phyloP scores from a whole-genome alignment of 306 rosid genomes.

The Vigna angularis region DNA sequence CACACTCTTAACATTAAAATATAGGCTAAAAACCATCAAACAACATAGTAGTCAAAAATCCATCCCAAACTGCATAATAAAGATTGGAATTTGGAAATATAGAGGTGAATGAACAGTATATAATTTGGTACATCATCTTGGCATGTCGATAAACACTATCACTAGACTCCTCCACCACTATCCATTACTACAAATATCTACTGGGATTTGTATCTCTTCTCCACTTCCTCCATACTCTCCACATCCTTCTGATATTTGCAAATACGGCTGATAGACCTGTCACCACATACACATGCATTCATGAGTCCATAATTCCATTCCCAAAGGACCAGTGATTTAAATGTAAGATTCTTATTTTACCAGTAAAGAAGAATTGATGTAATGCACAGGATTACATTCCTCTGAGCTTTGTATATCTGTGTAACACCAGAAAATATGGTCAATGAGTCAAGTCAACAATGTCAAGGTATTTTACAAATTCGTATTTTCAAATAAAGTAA shows the following conservation, averaged over 20 bases:
- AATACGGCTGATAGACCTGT: constrained; percentile 79
- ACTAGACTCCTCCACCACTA: constrained; percentile 35
- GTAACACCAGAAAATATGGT: constrained; percentile 34
- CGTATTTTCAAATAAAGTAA: constrained; percentile 9
- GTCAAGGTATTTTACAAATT: background rate
- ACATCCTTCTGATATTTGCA: constrained; percentile 84
- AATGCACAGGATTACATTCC: constrained; percentile 84
- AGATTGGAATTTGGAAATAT: constrained; percentile 18
- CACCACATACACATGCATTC: constrained; percentile 37
- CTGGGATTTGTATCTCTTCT: constrained; percentile 81
- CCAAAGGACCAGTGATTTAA: constrained; percentile 6
- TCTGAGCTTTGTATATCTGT: constrained; percentile 94
- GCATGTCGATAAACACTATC: background rate
- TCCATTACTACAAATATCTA: constrained; percentile 45
- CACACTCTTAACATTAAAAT: background rate
- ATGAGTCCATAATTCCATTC: constrained; percentile 11
- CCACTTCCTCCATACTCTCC: constrained; percentile 81
- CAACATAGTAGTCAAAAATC: constrained; percentile 22
- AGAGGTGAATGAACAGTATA: constrained; percentile 13
- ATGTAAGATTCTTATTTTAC: constrained; percentile 51
- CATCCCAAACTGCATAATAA: constrained; percentile 28
- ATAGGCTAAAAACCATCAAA: constrained; percentile 25
- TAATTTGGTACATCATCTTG: constrained; percentile 22
- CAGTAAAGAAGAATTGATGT: constrained; percentile 86
- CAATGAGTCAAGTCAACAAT: constrained; percentile 41